Evolutionary conservation across 345 rosid species (phyloP).

Genomic region (Anastatica hierochuntica): DNA sequence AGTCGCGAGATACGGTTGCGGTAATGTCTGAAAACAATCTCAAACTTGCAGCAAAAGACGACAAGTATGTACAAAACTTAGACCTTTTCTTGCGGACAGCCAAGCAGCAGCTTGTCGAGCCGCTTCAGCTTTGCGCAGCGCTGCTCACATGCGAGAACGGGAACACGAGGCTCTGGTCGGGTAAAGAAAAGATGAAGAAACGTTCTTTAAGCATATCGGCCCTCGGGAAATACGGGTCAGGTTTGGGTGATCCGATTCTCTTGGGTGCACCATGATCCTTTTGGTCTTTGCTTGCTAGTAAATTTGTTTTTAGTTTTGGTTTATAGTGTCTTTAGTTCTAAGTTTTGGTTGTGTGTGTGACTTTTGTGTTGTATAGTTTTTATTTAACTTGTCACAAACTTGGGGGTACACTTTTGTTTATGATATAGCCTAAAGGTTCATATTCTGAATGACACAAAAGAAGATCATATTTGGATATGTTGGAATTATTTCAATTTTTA

Average conservation of each 20-base stretch:
- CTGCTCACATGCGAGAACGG: constrained; percentile 36
- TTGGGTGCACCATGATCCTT: constrained; percentile 38
- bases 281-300: neutral
- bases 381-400: too few species aligned
- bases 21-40: constrained; percentile 13
- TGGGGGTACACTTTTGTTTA: too few species aligned
- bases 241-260: constrained; percentile 42
- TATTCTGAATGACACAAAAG: too few species aligned
- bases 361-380: too few species aligned
- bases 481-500: too few species aligned
- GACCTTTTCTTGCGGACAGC: constrained; percentile 41
- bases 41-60: constrained; percentile 24
- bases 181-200: constrained; percentile 38
- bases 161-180: constrained; percentile 21
- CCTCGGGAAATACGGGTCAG: constrained; percentile 40
- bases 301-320: constrained; percentile 5
- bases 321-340: too few species aligned
- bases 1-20: constrained; percentile 26
- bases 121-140: constrained; percentile 37
- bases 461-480: too few species aligned
- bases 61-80: constrained; percentile 50
- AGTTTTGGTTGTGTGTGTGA: too few species aligned
- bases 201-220: constrained; percentile 88
- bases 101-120: constrained; percentile 38
- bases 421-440: too few species aligned